Percentiles rank a stretch among this genome's conserved stretches.
phyloP scores from a whole-genome alignment of 306 rosid species.

The Neltuma alba region DNA sequence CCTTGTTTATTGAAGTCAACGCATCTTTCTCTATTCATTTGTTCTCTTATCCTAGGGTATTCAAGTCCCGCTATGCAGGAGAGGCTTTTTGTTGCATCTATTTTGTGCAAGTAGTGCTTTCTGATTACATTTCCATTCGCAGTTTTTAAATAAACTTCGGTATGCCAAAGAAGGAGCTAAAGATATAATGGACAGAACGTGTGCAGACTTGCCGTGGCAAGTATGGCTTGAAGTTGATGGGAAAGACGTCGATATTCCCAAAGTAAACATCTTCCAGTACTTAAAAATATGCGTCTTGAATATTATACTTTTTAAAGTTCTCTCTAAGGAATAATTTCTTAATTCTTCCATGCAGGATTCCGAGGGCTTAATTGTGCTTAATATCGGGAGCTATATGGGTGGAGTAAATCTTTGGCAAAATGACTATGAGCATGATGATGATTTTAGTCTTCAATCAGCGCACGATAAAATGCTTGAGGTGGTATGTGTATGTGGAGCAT shows the following conservation, averaged over 20 bases:
- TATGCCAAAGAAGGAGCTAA: conserved; percentile 90
- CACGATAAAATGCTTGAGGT: conserved; percentile 56
- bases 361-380: conserved; percentile 82
- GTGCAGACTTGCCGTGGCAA: conserved; percentile 91
- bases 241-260: conserved; percentile 67
- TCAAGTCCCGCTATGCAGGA: conserved; percentile 12
- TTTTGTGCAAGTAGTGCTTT: conserved; percentile 21
- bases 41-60: conserved; percentile 18
- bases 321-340: conserved; percentile 5
- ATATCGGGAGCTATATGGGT: conserved; percentile 86
- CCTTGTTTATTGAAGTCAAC: conserved; percentile 21
- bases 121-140: conserved; percentile 32
- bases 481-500: conserved; percentile 78
- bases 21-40: not conserved
- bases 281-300: conserved; percentile 15
- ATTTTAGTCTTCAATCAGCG: conserved; percentile 45
- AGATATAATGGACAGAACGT: conserved; percentile 81
- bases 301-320: conserved; percentile 17
- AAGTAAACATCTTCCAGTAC: conserved; percentile 42
- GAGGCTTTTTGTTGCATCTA: conserved; percentile 24
- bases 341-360: conserved; percentile 54
- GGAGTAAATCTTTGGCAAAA: conserved; percentile 89
- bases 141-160: conserved; percentile 72
- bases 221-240: conserved; percentile 91
- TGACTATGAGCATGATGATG: conserved; percentile 59